Conservation (phyloP, 106 monocot species). For the Ottelia alismoides region DNA sequence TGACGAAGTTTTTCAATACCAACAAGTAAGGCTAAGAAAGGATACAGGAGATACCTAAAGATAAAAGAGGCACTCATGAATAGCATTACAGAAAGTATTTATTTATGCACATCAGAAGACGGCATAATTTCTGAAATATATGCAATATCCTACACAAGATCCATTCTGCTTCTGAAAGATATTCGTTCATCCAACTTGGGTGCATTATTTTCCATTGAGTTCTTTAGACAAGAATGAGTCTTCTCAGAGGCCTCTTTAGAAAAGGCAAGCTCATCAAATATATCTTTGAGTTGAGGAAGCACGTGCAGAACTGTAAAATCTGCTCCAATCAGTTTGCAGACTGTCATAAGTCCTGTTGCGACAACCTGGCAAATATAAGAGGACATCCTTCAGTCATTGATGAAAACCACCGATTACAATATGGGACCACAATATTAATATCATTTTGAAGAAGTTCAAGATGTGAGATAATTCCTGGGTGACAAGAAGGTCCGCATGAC, state of each 20-base stretch:
- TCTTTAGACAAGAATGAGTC: conserved; percentile 18
- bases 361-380: conserved; percentile 38
- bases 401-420: too few relatives aligned
- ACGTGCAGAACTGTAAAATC: conserved; percentile 54
- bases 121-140: neutral
- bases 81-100: too few relatives aligned
- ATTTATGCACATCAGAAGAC: too few relatives aligned
- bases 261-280: conserved; percentile 87
- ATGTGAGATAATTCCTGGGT: conserved; percentile 32
- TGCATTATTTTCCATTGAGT: conserved; percentile 13
- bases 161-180: conserved; percentile 48
- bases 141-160: conserved; percentile 66
- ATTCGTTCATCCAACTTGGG: conserved; percentile 24
- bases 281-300: conserved; percentile 63
- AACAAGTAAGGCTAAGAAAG: conserved; percentile 66
- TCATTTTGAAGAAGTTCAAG: neutral
- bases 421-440: neutral
- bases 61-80: neutral
- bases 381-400: too few relatives aligned
- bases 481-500: conserved; percentile 54
- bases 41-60: conserved; percentile 73
- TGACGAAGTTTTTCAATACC: conserved; percentile 93
- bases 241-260: conserved; percentile 27
- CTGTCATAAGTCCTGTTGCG: conserved; percentile 43
- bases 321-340: conserved; percentile 75